These are phyloP conservation scores for Fusarium denticulatum DNA, from an alignment of 2,329 filamentous ascomycete genomes.

Conservation along the genomic window DNA sequence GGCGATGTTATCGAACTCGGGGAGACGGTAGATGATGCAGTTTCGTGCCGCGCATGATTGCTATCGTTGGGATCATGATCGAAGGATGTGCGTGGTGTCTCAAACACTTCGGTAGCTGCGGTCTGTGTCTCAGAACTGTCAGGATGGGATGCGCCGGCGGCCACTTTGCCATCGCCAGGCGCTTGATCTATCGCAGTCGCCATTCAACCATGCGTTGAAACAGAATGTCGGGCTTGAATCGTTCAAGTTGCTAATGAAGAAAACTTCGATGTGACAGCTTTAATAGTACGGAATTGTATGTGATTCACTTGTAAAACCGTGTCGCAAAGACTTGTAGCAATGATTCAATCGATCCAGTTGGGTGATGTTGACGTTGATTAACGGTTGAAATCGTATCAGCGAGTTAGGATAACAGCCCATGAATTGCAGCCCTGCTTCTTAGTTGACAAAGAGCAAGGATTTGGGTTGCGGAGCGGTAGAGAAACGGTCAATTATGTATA, in stretches of 20 bases:
- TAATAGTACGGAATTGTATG: background rate
- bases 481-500: background rate
- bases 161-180: constrained; percentile 35
- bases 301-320: background rate
- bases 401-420: constrained; percentile 20
- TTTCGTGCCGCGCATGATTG: constrained; percentile 27
- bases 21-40: constrained; percentile 41
- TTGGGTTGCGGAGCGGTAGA: background rate
- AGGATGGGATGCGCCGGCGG: constrained; percentile 25
- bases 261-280: background rate
- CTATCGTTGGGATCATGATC: constrained; percentile 27
- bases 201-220: constrained; percentile 47
- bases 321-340: background rate
- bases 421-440: constrained; percentile 23
- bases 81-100: constrained; percentile 43
- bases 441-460: constrained; percentile 14
- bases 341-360: constrained; percentile 8
- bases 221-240: background rate
- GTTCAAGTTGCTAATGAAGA: background rate
- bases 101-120: constrained; percentile 35
- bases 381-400: constrained; percentile 13
- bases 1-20: constrained; percentile 50
- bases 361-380: constrained; percentile 14
- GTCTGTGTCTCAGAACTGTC: constrained; percentile 33
- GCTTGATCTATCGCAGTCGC: constrained; percentile 46